Base-by-base conservation (phyloP, 2,329 filamentous ascomycete genomes). In the Parastagonospora nodorum region DNA sequence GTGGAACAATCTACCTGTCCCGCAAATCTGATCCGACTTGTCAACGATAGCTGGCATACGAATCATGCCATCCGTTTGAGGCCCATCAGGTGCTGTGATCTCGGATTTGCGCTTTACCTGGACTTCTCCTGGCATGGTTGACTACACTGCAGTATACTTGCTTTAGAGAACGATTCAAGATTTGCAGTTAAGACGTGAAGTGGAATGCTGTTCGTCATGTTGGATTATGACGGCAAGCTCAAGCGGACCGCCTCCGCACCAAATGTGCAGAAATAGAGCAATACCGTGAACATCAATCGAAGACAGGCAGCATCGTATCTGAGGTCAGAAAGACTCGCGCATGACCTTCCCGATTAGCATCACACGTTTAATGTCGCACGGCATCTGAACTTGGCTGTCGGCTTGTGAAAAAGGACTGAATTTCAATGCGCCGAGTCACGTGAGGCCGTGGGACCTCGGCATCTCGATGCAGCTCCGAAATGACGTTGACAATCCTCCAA, bases 21-120 rank as follows among this genome's bases (percentile, higher is more conserved):
- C 85, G 66, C 87, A 89, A 72, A 90, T 81, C 53, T 82, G 82
- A 52, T 87, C 82, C 46, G 82, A 85, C 68, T 84, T 81, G 64
- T 83, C 79, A 39, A 87, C 78, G 42, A 90, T 79, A n/a, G 87
- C 88, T 44, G 63, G 78, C 68, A 74, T 79, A 42, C 72, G 77
- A 53, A 74, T 80, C 81, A 79, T 79, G 53, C 78, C 77, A 38
- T 78, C 72, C 1, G 78, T 79, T 53, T 79, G 77, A 32, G 76
- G 77, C 30, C 79, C 78, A 40, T 72, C 71, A 16, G 67, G 62
- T n/a, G 65, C 55, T 36, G 58, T 60, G 41, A 70, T 67, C 14
- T 68, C 66, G 9, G 66, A 60, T 8, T 49, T 60, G 37, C 63
- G 68, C 51, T 66, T 70, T 5, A 71, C 59, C 35, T 59, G 50